These are phyloP conservation scores for Podospora fimiseda DNA, from an alignment of 495 filamentous ascomycete species.

Conservation along the genomic window DNA sequence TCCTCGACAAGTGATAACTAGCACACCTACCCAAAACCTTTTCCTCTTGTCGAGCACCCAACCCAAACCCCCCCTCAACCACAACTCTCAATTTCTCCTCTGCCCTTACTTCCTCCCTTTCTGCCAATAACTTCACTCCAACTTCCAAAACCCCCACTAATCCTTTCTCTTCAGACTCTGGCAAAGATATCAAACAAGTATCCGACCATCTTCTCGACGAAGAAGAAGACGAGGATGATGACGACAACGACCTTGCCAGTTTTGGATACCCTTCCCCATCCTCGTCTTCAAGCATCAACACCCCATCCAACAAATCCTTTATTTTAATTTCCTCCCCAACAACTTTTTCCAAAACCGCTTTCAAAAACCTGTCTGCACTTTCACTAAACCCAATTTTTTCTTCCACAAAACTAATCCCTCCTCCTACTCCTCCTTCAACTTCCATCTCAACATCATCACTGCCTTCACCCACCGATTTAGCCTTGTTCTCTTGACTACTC, in stretches of 20 bases:
- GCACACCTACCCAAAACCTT: constrained; percentile 14
- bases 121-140: not conserved
- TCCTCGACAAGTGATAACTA: constrained; percentile 11
- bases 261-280: not conserved
- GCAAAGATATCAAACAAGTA: not conserved
- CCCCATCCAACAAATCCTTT: too few relatives aligned
- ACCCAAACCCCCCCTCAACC: not conserved
- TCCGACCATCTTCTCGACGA: not conserved
- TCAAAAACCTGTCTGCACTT: constrained; percentile 5
- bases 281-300: not conserved
- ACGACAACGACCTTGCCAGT: not conserved
- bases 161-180: not conserved
- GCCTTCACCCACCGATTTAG: too few relatives aligned
- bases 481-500: too few relatives aligned
- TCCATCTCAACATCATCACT: not conserved
- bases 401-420: not conserved
- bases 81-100: not conserved
- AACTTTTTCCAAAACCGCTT: not conserved
- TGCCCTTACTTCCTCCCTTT: not conserved
- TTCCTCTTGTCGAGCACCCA: not conserved
- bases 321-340: not conserved
- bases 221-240: too few relatives aligned
- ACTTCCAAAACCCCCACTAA: not conserved
- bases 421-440: not conserved
- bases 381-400: not conserved